Evolutionary conservation across 768 basidiomycete genomes (phyloP), one percentile per base, ranked within the genome.

Genomic region (Tephrocybe sp.): DNA sequence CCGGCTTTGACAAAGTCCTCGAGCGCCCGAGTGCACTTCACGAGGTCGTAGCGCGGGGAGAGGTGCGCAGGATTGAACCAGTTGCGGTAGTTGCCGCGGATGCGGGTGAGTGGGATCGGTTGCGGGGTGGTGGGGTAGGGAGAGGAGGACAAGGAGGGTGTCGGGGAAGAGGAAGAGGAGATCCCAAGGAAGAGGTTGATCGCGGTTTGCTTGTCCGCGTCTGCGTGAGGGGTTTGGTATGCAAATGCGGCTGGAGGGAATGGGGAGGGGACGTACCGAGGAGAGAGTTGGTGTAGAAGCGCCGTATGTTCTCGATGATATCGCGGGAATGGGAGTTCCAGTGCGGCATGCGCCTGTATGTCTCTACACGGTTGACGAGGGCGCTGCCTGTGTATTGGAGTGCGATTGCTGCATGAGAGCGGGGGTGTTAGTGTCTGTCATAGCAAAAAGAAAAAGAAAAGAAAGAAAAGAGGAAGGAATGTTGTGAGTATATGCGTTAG

Each of bases 291-390:
- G 93, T 87, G 65, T 98, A 98, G 65, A 96, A 97, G 17, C 96
- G 82, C 44, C 92, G 78, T 46, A 98, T 86, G 62, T 95, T 96
- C 69, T 97, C 94, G 56, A 94, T 92, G 61, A 98, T 92, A 65
- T 98, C 95, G 30, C 96, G 77, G 1, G 94, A 97, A 68, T 98
- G 96, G 59, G 92, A 94, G 62, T 93, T 93, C 95, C 96, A 98
- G 56, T 97, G 93, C 0, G 91, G 91, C 80, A 94, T 93, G 24
- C 93, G 82, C 36, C 95, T 84, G 62, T 98, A 98, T 1, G 92
- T 97, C 65, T 98, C 95, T 6, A 98, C 93, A 2, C 95, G 79
- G 61, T 98, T 98, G 39, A 98, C 95, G 8, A 98, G 82, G 0
- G 93, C 93, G 62, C 92, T 94, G 1, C 97, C 97, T 0, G 94